Base-by-base conservation (phyloP, 371 early-diverging fungal genomes). In the Chytridiales sp. region DNA sequence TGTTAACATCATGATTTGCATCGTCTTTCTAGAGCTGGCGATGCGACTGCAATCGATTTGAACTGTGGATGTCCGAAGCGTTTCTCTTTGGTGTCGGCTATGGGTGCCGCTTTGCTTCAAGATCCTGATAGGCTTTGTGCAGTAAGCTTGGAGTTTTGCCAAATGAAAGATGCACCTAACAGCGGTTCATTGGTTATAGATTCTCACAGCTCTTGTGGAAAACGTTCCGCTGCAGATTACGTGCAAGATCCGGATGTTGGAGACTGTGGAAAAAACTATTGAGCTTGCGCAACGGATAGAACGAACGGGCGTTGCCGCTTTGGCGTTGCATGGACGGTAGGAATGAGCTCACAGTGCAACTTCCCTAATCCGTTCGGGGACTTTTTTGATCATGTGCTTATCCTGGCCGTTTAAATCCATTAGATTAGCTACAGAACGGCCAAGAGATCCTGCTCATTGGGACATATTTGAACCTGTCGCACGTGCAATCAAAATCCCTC, bases 11-110 rank as follows among this genome's bases (percentile, higher is more conserved):
- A 24, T 46, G 26, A n/a, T 15, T 40, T 51, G 30, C 36, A 27
- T 53, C 46, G 39, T 31, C 48, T 47, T 35, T 13, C 32, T 64
- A 89, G 89, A 8, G 87, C 85, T 31, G 72, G 87, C 46, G 97
- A 96, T 74, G 92, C 91, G 1, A 76, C 89, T 21, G 95, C 86
- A 0, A 83, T 96, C 40, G 96, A 96, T 74, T 64, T 98, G 48
- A 98, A 98, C 75, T 98, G 98, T 71, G 98, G 98, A 4, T 98
- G 98, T 60, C 98, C 97, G 0, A 96, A 95, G 62, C 80, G 83
- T 59, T 98, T 98, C 62, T 94, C 95, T 1, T 67, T 95, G n/a
- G 84, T 85, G 42, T 93, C 88, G 21, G 93, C 94, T 9, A 97
- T 97, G 97, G 98, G 98, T 15, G 92, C 95, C 4, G 95, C 94